Evolutionary conservation across 139 green algal species (phyloP).

Genomic region (Auxenochlorella pyrenoidosa): DNA sequence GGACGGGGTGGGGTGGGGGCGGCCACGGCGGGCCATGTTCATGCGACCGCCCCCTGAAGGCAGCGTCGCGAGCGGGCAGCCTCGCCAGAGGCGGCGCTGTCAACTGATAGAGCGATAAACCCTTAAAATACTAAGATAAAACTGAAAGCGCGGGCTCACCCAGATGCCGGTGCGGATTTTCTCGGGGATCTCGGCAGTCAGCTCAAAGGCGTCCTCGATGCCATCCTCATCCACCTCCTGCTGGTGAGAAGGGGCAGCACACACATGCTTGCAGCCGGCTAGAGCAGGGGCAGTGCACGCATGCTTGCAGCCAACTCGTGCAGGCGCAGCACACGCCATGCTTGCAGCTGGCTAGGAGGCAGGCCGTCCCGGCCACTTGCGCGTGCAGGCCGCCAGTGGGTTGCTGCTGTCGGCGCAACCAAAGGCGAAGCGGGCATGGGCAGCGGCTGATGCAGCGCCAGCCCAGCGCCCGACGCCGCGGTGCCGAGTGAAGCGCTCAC

Average conservation of each 20-base stretch:
- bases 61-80: no score
- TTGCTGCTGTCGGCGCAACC: neutral
- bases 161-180: slow-evolving; percentile 64
- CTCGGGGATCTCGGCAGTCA: slow-evolving; percentile 91
- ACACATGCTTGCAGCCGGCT: neutral
- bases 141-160: slow-evolving; percentile 5
- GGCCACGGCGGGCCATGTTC: no score
- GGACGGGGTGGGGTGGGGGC: no score
- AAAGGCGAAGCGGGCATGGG: neutral
- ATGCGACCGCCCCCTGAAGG: no score
- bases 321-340: no score
- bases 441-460: no score
- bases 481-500: no score
- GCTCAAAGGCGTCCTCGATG: slow-evolving; percentile 97
- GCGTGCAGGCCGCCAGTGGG: neutral
- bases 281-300: neutral
- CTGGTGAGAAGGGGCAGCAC: neutral
- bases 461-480: no score
- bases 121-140: no score
- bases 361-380: neutral
- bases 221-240: slow-evolving; percentile 87
- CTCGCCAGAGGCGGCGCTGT: no score
- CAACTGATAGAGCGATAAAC: no score
- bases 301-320: neutral
- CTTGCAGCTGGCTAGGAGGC: no score